Percentiles rank a stretch among this genome's conserved stretches.
These are phyloP conservation scores for Myrica gale DNA, from an alignment of 306 rosid genomes.

Conservation along the genomic window DNA sequence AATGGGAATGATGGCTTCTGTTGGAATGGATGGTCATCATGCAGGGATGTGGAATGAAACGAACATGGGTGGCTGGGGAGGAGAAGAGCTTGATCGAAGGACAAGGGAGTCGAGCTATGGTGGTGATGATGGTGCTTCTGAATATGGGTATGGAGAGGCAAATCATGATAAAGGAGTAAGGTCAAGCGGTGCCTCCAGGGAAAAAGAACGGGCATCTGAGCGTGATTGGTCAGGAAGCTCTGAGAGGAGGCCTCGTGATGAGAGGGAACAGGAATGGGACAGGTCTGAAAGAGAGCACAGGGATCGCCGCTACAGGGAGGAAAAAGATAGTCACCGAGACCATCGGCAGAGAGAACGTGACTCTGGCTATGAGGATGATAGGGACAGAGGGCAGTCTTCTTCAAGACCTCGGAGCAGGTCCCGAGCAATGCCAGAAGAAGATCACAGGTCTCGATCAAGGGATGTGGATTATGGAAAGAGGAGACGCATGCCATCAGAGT, in stretches of 20 bases:
- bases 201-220: conserved; percentile 46
- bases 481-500: conserved; percentile 47
- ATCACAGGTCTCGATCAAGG: conserved; percentile 42
- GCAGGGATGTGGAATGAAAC: conserved; percentile 51
- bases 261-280: conserved; percentile 43
- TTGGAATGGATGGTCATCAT: conserved; percentile 45
- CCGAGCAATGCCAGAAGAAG: conserved; percentile 39
- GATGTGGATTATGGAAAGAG: conserved; percentile 52
- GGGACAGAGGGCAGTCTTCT: conserved; percentile 47
- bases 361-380: conserved; percentile 41
- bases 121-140: conserved; percentile 49
- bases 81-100: conserved; percentile 44
- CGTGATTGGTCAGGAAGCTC: conserved; percentile 45
- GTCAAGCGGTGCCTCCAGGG: conserved; percentile 38
- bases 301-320: conserved; percentile 45
- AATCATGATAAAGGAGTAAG: conserved; percentile 39
- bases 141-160: conserved; percentile 44
- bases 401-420: conserved; percentile 47
- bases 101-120: conserved; percentile 50
- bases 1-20: conserved; percentile 50
- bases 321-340: conserved; percentile 38
- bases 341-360: conserved; percentile 49
- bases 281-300: conserved; percentile 38
- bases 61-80: conserved; percentile 48
- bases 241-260: conserved; percentile 51